Evolutionary conservation across 2,329 filamentous ascomycete genomes (phyloP), one percentile per base, ranked within the genome.

Genomic region (Aspergillus sp.): DNA sequence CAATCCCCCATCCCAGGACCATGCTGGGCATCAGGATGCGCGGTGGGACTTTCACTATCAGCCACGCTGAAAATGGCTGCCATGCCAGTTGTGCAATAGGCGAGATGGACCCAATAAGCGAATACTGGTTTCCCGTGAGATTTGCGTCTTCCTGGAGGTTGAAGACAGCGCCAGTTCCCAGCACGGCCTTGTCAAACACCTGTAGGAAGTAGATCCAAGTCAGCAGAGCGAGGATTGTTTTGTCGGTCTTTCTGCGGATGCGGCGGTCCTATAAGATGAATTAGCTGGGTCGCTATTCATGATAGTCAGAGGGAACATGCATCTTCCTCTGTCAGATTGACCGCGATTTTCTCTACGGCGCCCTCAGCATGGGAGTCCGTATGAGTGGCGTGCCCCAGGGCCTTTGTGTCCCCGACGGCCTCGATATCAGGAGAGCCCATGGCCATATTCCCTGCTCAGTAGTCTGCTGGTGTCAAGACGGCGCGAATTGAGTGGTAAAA

Each of bases 201-300:
- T 79, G 77, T 14, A 79, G 64, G 60, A 79, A 78, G 58, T 79
- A 79, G 12, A 78, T 74, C 77, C 77, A 79, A 12, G 74, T 64
- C 8, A 79, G 66, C 19, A 79, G 70, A 12, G 71, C 44, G 2
- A 88, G 76, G 55, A 89, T 85, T 27, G 79, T 78, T 52, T 77
- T 79, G 66, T 89, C 87, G 1, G 85, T 88, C 71, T 87, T 87
- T 43, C 78, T 79, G 25, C 82, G 78, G 60, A 88, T 87, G 8
- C 81, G 79, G 9, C 27, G 27, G 27, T 31, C 27, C 27, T 31
- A 31, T 31, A 11, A 11, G 3, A 7, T 31, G 9, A 11, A 1
- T 31, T 31, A 31, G 27, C 27, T 11, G 27, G 9, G 9, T 11
- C 11, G 8, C 27, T 31, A 3, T 25, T 25, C 27, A 31, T 0